Evolutionary conservation across 1,139 yeast genomes (phyloP).

Genomic region (Debaryomyces psychrophilus): DNA sequence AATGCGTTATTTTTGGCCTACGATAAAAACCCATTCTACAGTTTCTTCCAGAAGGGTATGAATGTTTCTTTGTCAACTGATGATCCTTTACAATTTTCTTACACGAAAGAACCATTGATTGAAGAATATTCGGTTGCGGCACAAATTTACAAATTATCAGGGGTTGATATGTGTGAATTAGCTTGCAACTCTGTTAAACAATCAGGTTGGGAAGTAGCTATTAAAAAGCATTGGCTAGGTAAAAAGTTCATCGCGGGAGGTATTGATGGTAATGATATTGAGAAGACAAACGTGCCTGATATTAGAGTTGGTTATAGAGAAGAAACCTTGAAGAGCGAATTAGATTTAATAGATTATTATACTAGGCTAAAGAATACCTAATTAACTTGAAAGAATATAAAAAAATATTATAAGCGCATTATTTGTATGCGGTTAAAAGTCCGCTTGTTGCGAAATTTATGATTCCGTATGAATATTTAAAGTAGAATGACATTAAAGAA

Average conservation of each 20-base stretch:
- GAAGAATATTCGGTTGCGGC: slow-evolving; percentile 98
- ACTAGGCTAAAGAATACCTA: slow-evolving; percentile 21
- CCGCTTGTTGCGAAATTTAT: slow-evolving; percentile 9
- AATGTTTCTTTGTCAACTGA: slow-evolving; percentile 88
- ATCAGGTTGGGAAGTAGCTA: slow-evolving; percentile 85
- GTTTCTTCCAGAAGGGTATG: slow-evolving; percentile 88
- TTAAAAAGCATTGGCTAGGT: slow-evolving; percentile 94
- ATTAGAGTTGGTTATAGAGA: slow-evolving; percentile 80
- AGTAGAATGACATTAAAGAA: neutral
- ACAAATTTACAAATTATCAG: slow-evolving; percentile 88
- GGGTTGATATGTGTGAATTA: slow-evolving; percentile 97
- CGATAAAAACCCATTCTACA: slow-evolving; percentile 90
- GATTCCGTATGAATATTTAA: neutral
- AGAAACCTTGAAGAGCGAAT: slow-evolving; percentile 79
- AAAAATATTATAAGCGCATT: slow-evolving; percentile 12
- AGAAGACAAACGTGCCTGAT: slow-evolving; percentile 92
- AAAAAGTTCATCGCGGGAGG: slow-evolving; percentile 64
- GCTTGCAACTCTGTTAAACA: slow-evolving; percentile 81
- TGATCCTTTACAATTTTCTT: slow-evolving; percentile 81
- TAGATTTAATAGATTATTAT: slow-evolving; percentile 69
- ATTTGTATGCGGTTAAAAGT: slow-evolving; percentile 6
- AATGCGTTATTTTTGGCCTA: slow-evolving; percentile 94
- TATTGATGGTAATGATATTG: slow-evolving; percentile 80
- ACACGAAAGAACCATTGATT: slow-evolving; percentile 95
- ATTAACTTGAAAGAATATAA: neutral